Conservation (phyloP, 2,329 filamentous ascomycete genomes). For the Neofusicoccum sp. region DNA sequence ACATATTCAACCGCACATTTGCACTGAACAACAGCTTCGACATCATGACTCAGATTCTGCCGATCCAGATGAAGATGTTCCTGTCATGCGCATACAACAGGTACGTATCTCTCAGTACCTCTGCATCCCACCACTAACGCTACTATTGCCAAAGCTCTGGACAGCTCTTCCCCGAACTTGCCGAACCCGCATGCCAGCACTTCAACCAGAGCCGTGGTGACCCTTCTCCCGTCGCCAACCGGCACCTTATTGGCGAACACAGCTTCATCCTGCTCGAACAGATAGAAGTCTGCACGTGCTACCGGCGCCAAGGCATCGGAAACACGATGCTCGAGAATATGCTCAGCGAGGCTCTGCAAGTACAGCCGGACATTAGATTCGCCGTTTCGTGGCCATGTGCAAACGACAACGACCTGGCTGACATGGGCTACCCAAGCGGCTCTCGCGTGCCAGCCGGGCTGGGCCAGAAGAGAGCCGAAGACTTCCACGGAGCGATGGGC, state of each 20-base stretch:
- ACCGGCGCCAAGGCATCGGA: background rate
- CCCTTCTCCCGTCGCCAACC: background rate
- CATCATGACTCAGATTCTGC: background rate
- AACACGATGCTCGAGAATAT: background rate
- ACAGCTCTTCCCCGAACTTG: background rate
- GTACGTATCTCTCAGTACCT: background rate
- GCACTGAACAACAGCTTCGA: background rate
- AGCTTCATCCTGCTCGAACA: conserved; percentile 3
- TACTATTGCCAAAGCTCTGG: background rate
- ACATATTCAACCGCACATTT: background rate
- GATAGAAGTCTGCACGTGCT: background rate
- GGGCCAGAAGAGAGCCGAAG: background rate
- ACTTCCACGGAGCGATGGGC: background rate
- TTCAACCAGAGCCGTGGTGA: background rate
- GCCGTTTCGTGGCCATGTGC: conserved; percentile 1
- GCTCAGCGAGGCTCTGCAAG: background rate
- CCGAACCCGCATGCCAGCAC: background rate
- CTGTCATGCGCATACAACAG: background rate
- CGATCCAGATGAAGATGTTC: background rate
- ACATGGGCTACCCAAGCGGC: background rate
- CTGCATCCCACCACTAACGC: background rate
- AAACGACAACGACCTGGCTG: background rate
- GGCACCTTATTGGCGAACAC: background rate
- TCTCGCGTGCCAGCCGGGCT: background rate
- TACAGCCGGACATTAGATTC: background rate